phyloP scores from a whole-genome alignment of 495 filamentous ascomycete species.

The Xylaria cubensis region DNA sequence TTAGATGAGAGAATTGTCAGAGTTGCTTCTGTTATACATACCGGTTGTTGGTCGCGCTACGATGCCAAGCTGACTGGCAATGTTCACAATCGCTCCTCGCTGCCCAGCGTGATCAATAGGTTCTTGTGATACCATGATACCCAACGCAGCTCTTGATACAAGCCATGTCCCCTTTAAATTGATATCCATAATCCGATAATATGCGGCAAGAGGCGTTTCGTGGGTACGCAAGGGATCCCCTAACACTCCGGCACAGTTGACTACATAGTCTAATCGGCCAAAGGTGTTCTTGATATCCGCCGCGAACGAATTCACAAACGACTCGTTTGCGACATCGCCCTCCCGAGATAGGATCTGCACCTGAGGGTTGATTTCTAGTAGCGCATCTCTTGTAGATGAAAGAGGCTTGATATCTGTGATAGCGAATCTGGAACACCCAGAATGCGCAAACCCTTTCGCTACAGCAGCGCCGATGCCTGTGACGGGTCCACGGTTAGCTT shows the following conservation, averaged over 20 bases:
- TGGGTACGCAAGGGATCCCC: conserved; percentile 29
- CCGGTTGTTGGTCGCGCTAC: conserved; percentile 55
- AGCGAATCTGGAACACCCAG: conserved; percentile 56
- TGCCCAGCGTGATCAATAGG: conserved; percentile 50
- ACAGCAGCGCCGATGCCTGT: conserved; percentile 62
- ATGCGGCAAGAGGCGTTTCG: conserved; percentile 41
- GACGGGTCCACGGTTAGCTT: not conserved
- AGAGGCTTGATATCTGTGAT: conserved; percentile 60
- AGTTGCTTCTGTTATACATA: conserved; percentile 39
- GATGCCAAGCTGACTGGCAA: conserved; percentile 62
- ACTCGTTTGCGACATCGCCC: conserved; percentile 53
- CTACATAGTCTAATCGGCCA: conserved; percentile 58
- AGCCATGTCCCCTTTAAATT: conserved; percentile 63
- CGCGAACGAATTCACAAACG: conserved; percentile 51
- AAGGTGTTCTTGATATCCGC: conserved; percentile 41
- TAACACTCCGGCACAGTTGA: conserved; percentile 54
- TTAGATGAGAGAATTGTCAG: not conserved
- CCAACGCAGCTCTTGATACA: conserved; percentile 54
- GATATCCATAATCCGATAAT: conserved; percentile 58
- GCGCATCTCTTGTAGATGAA: conserved; percentile 40
- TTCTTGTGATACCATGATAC: conserved; percentile 57
- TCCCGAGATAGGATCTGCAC: conserved; percentile 39
- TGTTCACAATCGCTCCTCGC: conserved; percentile 59
- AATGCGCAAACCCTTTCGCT: conserved; percentile 56
- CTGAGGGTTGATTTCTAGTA: conserved; percentile 42